These are phyloP conservation scores for Paramecium pentaurelia DNA, from an alignment of 73 alveolate genomes.

Conservation along the genomic window DNA sequence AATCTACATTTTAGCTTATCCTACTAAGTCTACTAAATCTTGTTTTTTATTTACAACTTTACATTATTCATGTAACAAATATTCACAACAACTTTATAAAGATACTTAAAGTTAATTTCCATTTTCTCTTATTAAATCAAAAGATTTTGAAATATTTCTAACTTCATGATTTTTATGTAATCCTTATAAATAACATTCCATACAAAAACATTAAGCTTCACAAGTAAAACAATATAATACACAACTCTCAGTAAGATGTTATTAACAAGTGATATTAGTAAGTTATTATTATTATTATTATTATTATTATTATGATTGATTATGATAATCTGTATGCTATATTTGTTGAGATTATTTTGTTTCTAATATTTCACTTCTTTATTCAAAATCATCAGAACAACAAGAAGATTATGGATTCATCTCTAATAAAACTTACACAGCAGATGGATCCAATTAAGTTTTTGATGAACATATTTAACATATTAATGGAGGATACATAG, in stretches of 20 bases:
- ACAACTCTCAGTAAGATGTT: constrained; percentile 14
- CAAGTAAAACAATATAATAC: constrained; percentile 52
- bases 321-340: neutral
- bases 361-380: neutral
- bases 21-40: constrained; percentile 30
- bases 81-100: neutral
- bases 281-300: neutral
- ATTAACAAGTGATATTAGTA: neutral
- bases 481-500: constrained; percentile 6
- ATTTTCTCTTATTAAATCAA: constrained; percentile 19
- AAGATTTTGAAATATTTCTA: constrained; percentile 37
- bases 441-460: constrained; percentile 45
- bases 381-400: constrained; percentile 4
- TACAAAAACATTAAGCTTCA: constrained; percentile 51
- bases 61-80: constrained; percentile 22
- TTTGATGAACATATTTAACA: constrained; percentile 48
- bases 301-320: neutral
- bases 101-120: neutral
- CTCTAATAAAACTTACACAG: constrained; percentile 11
- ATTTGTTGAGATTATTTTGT: neutral
- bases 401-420: constrained; percentile 27
- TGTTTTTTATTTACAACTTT: constrained; percentile 6
- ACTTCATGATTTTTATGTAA: constrained; percentile 62
- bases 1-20: constrained; percentile 6
- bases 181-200: constrained; percentile 55